Percentiles rank a stretch among this genome's conserved stretches.
These are phyloP conservation scores for Ustilaginoidea virens DNA, from an alignment of 2,329 filamentous ascomycete species.

Conservation along the genomic window DNA sequence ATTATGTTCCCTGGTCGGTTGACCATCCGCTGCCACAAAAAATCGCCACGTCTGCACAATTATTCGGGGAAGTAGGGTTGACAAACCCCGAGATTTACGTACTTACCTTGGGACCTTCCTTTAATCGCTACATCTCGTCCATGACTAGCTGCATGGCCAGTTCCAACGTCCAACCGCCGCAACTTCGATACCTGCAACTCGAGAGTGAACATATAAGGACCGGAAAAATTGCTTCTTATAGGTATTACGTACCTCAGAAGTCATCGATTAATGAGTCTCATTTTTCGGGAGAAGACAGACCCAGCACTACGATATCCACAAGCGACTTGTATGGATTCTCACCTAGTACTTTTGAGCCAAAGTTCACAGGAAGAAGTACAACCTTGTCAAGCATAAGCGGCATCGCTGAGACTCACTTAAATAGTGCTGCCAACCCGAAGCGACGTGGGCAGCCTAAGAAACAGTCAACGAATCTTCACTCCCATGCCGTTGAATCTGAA, in stretches of 20 bases:
- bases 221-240: conserved; percentile 22
- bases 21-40: conserved; percentile 19
- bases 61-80: conserved; percentile 13
- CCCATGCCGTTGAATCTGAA: neutral
- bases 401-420: neutral
- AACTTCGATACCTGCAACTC: conserved; percentile 19
- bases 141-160: conserved; percentile 20
- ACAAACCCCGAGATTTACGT: conserved; percentile 22
- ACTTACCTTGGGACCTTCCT: conserved; percentile 20
- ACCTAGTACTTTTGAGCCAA: neutral
- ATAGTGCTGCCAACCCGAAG: neutral
- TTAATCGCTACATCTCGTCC: conserved; percentile 21
- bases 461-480: neutral
- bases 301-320: conserved; percentile 3
- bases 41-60: conserved; percentile 15
- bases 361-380: neutral
- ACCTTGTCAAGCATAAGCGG: conserved; percentile 2
- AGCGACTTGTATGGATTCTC: conserved; percentile 6
- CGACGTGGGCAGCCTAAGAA: conserved; percentile 2
- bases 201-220: conserved; percentile 19
- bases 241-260: conserved; percentile 11
- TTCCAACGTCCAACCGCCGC: conserved; percentile 15
- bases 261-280: neutral
- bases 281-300: neutral
- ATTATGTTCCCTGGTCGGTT: conserved; percentile 16